These are phyloP conservation scores for Penicillium vulpinum DNA, from an alignment of 2,329 filamentous ascomycete genomes.

Conservation along the genomic window DNA sequence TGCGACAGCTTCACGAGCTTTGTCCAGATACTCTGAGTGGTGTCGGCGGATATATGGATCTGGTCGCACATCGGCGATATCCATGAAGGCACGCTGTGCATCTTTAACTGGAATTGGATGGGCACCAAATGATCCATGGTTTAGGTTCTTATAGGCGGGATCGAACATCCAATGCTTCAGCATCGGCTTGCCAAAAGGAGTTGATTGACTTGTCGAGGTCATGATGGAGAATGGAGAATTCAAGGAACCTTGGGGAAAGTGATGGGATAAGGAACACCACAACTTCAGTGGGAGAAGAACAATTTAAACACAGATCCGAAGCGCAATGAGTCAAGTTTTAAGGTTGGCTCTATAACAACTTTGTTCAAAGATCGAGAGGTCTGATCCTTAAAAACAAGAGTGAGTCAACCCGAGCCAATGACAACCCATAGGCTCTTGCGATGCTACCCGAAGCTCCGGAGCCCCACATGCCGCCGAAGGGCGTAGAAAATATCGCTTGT, in stretches of 20 bases:
- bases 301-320: neutral
- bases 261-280: neutral
- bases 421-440: neutral
- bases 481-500: neutral
- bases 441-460: slow-evolving; percentile 5
- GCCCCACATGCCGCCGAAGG: slow-evolving; percentile 8
- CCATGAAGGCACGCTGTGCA: slow-evolving; percentile 64
- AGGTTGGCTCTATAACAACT: neutral
- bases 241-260: neutral
- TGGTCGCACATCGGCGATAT: slow-evolving; percentile 65
- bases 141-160: slow-evolving; percentile 68
- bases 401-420: slow-evolving; percentile 7
- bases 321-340: neutral
- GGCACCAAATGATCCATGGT: slow-evolving; percentile 83
- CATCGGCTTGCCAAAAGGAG: slow-evolving; percentile 55
- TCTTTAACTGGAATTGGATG: slow-evolving; percentile 64
- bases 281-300: neutral
- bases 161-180: slow-evolving; percentile 69
- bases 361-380: neutral
- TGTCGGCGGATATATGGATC: slow-evolving; percentile 75
- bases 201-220: slow-evolving; percentile 14
- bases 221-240: neutral
- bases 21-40: slow-evolving; percentile 63
- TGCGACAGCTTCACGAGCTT: slow-evolving; percentile 65
- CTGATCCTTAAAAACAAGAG: neutral